phyloP scores from a whole-genome alignment of 768 basidiomycete genomes.

The Gelatoporia subvermispora region DNA sequence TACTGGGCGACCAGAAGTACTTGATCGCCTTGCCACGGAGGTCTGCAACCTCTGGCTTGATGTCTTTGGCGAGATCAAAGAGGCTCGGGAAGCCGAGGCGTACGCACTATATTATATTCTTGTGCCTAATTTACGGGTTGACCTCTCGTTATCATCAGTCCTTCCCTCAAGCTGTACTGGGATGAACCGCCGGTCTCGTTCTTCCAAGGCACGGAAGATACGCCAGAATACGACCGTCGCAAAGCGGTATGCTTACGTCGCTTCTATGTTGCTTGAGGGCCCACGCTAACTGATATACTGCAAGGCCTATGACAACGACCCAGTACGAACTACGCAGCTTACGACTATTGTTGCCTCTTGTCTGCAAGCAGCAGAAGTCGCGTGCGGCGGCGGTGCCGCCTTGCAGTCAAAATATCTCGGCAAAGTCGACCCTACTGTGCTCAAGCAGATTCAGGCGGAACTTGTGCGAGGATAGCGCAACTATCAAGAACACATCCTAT shows the following conservation, averaged over 20 bases:
- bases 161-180: conserved; percentile 61
- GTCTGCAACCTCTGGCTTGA: conserved; percentile 87
- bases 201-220: conserved; percentile 62
- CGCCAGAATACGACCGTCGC: conserved; percentile 72
- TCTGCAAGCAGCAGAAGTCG: conserved; percentile 59
- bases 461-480: conserved; percentile 6
- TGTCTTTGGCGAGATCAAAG: conserved; percentile 82
- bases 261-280: background rate
- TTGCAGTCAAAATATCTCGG: conserved; percentile 60
- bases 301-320: conserved; percentile 68
- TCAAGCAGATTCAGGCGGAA: conserved; percentile 51
- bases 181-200: conserved; percentile 58
- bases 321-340: conserved; percentile 64
- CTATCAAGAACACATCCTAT: no score
- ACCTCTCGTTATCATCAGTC: conserved; percentile 3
- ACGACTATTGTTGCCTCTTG: conserved; percentile 52
- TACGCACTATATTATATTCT: no score
- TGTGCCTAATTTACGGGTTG: no score
- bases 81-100: conserved; percentile 41
- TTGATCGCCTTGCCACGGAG: conserved; percentile 66
- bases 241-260: conserved; percentile 48
- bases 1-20: conserved; percentile 68
- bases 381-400: conserved; percentile 49
- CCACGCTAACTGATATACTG: background rate
- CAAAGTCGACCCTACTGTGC: conserved; percentile 67